Evolutionary conservation across 2,329 filamentous ascomycete genomes (phyloP), one percentile per base, ranked within the genome.

Genomic region (Trichoderma atrobrunneum): DNA sequence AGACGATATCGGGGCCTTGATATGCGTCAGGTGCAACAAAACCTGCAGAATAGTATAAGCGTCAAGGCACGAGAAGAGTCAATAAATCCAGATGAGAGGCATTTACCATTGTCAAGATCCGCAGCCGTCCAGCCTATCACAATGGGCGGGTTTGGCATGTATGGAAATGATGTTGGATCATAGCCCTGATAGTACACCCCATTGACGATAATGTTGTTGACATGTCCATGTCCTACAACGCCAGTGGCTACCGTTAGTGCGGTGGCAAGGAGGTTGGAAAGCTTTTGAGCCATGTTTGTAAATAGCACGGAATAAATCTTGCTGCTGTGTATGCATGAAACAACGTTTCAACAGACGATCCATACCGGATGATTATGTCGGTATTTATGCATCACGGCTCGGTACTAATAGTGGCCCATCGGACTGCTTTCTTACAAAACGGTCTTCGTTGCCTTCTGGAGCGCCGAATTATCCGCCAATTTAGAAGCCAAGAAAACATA

Each of bases 11-110:
- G 1, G 80, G 75, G 51, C 74, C 76, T 21, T 73, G 75, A 73
- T 84, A 86, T 28, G 79, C 78, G 69, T 80, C 81, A 14, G 87
- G 86, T 24, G 82, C 82, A 70, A 88, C 84, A 79, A 83, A 86
- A 21, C 85, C 67, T 70, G 28, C 8, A n/a, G 21, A 39, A 28
- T 61, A 36, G 26, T 36, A 39, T 70, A 21, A 70, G 12, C 39
- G 36, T 69, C 7, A 62, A 21, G 7, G 28, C 18, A 1, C 16
- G 32, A 30, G 24, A 54, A 36, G 39, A 54, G 14, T 48, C 24
- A 39, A 36, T 43, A 39, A 21, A 54, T 54, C 16, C 1, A 36
- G 39, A 28, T 39, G 57, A 21, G 21, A 54, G 12, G 14, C 16
- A 70, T 28, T 39, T 70, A 70, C 67, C 84, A 72, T 84, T 84